Percentiles rank a stretch among this genome's conserved stretches.
These are phyloP conservation scores for Thelonectria olida DNA, from an alignment of 2,329 filamentous ascomycete species.

Conservation along the genomic window DNA sequence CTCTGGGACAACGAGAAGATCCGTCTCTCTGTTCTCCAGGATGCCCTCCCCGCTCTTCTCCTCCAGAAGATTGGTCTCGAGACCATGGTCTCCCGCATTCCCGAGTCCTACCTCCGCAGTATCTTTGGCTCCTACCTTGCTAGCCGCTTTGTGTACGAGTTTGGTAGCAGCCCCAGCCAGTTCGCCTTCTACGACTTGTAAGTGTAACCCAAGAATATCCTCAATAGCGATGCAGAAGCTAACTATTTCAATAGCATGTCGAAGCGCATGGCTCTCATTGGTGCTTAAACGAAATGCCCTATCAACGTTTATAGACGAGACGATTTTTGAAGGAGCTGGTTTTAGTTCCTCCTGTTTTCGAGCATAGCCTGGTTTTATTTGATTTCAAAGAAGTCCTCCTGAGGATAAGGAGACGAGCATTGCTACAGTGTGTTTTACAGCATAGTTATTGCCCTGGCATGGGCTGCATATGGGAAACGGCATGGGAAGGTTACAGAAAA, in stretches of 20 bases:
- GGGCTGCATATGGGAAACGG: slow-evolving; percentile 32
- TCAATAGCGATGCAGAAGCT: slow-evolving; percentile 33
- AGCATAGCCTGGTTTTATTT: slow-evolving; percentile 40
- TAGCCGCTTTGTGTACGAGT: slow-evolving; percentile 95
- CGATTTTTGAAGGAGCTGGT: slow-evolving; percentile 26
- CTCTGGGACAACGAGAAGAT: slow-evolving; percentile 87
- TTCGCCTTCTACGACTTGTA: slow-evolving; percentile 99
- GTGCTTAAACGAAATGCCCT: slow-evolving; percentile 17
- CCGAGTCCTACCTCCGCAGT: slow-evolving; percentile 88
- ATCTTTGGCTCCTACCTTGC: slow-evolving; percentile 98
- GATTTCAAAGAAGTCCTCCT: slow-evolving; percentile 25
- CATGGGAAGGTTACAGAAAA: slow-evolving; percentile 42
- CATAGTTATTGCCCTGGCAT: slow-evolving; percentile 38
- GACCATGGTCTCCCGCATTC: slow-evolving; percentile 85
- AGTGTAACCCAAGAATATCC: slow-evolving; percentile 53
- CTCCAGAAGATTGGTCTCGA: slow-evolving; percentile 91
- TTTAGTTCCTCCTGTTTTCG: slow-evolving; percentile 29
- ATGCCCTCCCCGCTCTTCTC: slow-evolving; percentile 86
- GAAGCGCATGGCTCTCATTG: slow-evolving; percentile 65
- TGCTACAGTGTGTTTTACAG: slow-evolving; percentile 38
- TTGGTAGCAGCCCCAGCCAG: slow-evolving; percentile 90
- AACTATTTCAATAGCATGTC: slow-evolving; percentile 65
- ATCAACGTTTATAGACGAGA: slow-evolving; percentile 25
- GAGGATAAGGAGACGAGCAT: slow-evolving; percentile 34
- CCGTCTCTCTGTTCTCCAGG: slow-evolving; percentile 78